Percentiles rank a stretch among this genome's conserved stretches.
phyloP scores from a whole-genome alignment of 768 basidiomycete species.

The Sistotremastrum niveocremeum region DNA sequence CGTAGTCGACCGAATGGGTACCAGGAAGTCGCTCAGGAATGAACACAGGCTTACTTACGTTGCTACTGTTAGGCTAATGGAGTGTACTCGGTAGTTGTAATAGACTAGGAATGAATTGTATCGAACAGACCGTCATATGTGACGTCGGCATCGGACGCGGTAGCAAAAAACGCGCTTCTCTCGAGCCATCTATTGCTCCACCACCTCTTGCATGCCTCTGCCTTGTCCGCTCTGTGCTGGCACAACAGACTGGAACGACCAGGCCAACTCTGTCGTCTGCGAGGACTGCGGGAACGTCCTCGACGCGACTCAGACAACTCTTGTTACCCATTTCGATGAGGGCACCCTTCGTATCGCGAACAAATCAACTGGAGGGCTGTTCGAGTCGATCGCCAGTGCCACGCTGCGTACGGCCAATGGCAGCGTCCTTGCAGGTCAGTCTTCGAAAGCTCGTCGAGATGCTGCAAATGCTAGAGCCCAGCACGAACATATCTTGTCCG shows the following conservation, averaged over 20 bases:
- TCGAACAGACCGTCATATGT: too few relatives aligned
- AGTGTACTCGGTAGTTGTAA: too few relatives aligned
- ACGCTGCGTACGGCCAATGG: constrained; percentile 16
- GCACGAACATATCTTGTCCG: neutral
- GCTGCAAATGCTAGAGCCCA: neutral
- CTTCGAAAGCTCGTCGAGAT: constrained; percentile 33
- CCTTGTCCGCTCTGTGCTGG: constrained; percentile 27
- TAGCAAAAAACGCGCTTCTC: too few relatives aligned
- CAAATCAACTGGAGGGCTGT: constrained; percentile 15
- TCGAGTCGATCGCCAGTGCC: constrained; percentile 35
- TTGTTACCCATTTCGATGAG: constrained; percentile 33
- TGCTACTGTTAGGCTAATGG: too few relatives aligned
- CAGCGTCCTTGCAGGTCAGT: constrained; percentile 53
- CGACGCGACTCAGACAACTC: constrained; percentile 47
- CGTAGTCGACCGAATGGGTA: too few relatives aligned
- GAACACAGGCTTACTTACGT: too few relatives aligned
- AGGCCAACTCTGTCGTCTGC: constrained; percentile 50
- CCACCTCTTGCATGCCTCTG: too few relatives aligned
- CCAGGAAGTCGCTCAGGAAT: too few relatives aligned
- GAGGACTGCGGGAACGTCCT: constrained; percentile 56
- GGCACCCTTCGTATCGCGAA: constrained; percentile 20
- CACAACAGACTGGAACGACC: constrained; percentile 39
- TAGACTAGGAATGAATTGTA: too few relatives aligned
- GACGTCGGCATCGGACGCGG: too few relatives aligned
- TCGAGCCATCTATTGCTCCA: too few relatives aligned